phyloP scores from a whole-genome alignment of 331 rosid genomes.

The Malus hybrid region DNA sequence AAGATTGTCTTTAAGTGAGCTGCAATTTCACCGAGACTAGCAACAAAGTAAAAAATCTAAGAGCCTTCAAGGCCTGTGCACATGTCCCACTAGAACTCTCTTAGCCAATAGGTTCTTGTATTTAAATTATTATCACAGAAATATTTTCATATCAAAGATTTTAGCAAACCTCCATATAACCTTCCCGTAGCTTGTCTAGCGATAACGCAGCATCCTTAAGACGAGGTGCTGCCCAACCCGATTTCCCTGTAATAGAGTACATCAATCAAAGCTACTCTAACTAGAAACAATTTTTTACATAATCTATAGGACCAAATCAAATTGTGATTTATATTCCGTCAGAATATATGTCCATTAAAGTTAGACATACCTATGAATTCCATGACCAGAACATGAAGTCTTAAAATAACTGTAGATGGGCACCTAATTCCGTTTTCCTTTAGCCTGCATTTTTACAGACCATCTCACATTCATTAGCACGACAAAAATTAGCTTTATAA shows the following conservation, averaged over 20 bases:
- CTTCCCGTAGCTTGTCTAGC: slow-evolving; percentile 72
- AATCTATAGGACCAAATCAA: not conserved
- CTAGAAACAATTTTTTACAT: no score
- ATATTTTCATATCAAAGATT: not conserved
- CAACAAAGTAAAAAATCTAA: not conserved
- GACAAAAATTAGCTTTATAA: not conserved
- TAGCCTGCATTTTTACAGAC: slow-evolving; percentile 44
- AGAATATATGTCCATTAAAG: not conserved
- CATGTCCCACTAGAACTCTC: not conserved
- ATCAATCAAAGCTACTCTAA: not conserved
- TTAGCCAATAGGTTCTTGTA: not conserved
- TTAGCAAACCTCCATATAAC: slow-evolving; percentile 74
- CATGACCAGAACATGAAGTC: slow-evolving; percentile 83
- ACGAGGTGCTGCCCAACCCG: slow-evolving; percentile 98
- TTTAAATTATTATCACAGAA: not conserved
- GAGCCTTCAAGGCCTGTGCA: not conserved
- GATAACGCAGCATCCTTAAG: slow-evolving; percentile 90
- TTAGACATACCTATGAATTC: slow-evolving; percentile 68
- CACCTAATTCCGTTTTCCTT: slow-evolving; percentile 83
- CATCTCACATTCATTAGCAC: not conserved
- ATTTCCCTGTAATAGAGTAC: slow-evolving; percentile 45
- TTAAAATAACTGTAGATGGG: slow-evolving; percentile 52
- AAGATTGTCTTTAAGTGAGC: not conserved
- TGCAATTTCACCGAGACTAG: not conserved
- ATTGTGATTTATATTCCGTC: not conserved